Base-by-base conservation (phyloP, 2,329 filamentous ascomycete genomes). In the Mollisia scopiformis region DNA sequence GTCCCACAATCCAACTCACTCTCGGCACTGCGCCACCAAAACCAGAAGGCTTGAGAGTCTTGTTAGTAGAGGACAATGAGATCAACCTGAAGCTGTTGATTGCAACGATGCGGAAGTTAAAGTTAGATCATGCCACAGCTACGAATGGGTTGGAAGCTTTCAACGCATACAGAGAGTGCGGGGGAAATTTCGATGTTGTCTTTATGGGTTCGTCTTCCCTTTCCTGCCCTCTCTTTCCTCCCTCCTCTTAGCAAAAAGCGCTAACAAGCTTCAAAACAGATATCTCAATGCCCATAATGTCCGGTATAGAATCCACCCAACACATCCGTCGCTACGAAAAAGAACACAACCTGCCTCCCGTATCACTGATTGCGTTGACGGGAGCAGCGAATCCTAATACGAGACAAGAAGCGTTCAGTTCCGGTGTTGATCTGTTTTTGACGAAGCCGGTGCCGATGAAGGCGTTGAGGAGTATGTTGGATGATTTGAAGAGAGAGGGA, bases 271-370 rank as follows among this genome's bases (percentile, higher is more conserved):
- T 25, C 14, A 31, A n/a, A 27, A n/a, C 75, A 77, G 83, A 85
- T 64, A 78, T 85, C 11, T 79, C 78, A 58, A 86, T 86, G 83
- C 83, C 83, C 0, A 74, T 84, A 3, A 82, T 85, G 75, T 77
- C 83, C 57, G 80, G 80, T 0, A 70, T 82, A 16, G 77, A 80
- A 53, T 74, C 77, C 0, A 83, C 81, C 21, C 75, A 75, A 4
- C 75, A 75, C 53, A 84, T 85, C 23, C 77, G 83, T 2, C 74
- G 77, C 2, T 76, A 79, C 23, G 82, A 85, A 66, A 72, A 74
- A 3, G 75, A 80, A 4, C 71, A 76, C 11, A 72, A 70, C 1
- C 64, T 80, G 2, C 65, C 72, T 2, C 77, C 76, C 0, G 77
- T 79, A 0, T 79, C 76, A 0, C 78, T 85, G 28, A 80, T 85